Percentiles rank a stretch among this genome's conserved stretches.
Evolutionary conservation across 1,284 basidiomycete genomes (phyloP).

Genomic region (Microbotryomycetes sp.): DNA sequence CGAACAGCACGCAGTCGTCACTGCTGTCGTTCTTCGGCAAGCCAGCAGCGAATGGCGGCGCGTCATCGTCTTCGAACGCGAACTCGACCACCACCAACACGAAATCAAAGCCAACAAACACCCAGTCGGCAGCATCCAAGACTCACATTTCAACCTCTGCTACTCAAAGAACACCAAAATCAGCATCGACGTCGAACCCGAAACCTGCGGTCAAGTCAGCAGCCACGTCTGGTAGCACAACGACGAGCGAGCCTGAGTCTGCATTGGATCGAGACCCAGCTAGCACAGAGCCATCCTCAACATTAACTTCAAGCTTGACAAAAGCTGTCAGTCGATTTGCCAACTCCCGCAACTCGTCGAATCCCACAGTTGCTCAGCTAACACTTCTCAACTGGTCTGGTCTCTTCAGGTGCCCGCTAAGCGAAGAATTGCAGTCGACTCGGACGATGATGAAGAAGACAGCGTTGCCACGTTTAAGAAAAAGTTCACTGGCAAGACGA

Average conservation of each 20-base stretch:
- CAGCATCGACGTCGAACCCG: neutral
- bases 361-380: too few species aligned
- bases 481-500: constrained; percentile 3
- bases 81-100: constrained; percentile 11
- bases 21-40: constrained; percentile 46
- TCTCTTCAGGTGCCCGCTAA: constrained; percentile 14
- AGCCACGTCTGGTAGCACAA: neutral
- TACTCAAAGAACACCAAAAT: neutral
- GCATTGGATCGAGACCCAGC: neutral
- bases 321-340: neutral
- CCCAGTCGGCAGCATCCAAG: neutral
- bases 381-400: too few species aligned
- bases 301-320: neutral
- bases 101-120: neutral
- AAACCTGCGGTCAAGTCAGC: neutral
- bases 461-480: constrained; percentile 22
- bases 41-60: constrained; percentile 34
- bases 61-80: constrained; percentile 26
- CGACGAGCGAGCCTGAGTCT: neutral
- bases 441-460: constrained; percentile 22
- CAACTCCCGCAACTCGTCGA: too few species aligned
- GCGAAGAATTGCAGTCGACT: constrained; percentile 13
- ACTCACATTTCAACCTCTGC: neutral
- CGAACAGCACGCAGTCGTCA: constrained; percentile 40
- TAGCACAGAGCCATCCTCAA: neutral